phyloP scores from a whole-genome alignment of 306 rosid genomes.

The Prunus dulcis region DNA sequence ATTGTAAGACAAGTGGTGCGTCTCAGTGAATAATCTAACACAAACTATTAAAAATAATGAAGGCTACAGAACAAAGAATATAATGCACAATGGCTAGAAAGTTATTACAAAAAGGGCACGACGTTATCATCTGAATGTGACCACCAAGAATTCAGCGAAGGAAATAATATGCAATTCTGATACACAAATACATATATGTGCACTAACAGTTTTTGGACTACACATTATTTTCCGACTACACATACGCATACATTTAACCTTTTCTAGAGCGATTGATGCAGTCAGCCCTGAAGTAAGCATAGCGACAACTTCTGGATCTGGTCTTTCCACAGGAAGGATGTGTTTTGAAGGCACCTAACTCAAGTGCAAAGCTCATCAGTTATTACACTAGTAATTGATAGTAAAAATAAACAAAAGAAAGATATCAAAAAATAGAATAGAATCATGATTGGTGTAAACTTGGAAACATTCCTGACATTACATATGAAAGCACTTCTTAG shows the following conservation, averaged over 20 bases:
- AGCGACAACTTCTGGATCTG: constrained; percentile 97
- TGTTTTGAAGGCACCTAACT: constrained; percentile 77
- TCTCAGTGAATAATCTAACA: not conserved
- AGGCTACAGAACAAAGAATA: constrained; percentile 10
- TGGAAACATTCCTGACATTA: not conserved
- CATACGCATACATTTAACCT: constrained; percentile 37
- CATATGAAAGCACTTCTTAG: constrained; percentile 16
- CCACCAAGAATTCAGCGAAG: constrained; percentile 7
- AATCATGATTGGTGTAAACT: not conserved
- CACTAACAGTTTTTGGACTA: not conserved
- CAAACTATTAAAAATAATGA: not conserved
- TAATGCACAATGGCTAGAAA: constrained; percentile 13
- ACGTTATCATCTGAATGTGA: not conserved
- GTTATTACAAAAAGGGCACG: not conserved
- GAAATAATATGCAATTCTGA: constrained; percentile 3
- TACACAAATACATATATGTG: not conserved
- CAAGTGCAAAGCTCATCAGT: constrained; percentile 23
- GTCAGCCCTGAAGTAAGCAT: constrained; percentile 98
- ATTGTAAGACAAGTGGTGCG: constrained; percentile 11
- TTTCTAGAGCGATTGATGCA: constrained; percentile 87
- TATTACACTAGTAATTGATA: not conserved
- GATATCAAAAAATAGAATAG: not conserved
- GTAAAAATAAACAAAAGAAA: not conserved
- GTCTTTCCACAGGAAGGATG: constrained; percentile 85
- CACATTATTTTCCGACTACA: not conserved